Evolutionary conservation across 2,329 filamentous ascomycete genomes (phyloP).

Genomic region (Alternaria arborescens): DNA sequence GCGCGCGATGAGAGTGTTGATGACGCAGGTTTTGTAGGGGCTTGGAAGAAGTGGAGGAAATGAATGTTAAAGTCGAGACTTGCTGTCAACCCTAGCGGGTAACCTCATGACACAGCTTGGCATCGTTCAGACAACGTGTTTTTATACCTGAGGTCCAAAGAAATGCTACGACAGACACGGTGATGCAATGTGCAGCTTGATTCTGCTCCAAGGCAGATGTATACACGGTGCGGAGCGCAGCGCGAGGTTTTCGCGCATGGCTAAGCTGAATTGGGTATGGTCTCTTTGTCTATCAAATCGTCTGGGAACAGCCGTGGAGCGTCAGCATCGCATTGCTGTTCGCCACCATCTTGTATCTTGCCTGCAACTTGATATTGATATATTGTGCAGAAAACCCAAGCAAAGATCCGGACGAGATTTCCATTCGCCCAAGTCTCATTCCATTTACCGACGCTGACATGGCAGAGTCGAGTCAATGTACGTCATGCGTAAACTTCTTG

Average conservation of each 20-base stretch:
- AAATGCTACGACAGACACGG: too few relatives aligned
- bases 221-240: neutral
- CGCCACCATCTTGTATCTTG: too few relatives aligned
- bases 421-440: neutral
- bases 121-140: too few relatives aligned
- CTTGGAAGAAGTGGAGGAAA: neutral
- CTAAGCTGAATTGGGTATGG: neutral
- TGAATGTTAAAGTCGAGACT: neutral
- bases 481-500: neutral
- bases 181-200: too few relatives aligned
- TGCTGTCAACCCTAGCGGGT: too few relatives aligned
- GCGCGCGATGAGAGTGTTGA: neutral
- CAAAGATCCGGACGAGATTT: neutral
- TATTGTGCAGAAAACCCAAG: neutral
- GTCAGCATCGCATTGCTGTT: too few relatives aligned
- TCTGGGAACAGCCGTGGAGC: neutral
- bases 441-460: neutral
- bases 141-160: too few relatives aligned
- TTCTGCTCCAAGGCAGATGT: too few relatives aligned
- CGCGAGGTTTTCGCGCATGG: neutral
- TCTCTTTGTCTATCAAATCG: neutral
- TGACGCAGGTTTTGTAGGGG: neutral
- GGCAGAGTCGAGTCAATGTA: constrained; percentile 1
- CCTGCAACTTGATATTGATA: too few relatives aligned
- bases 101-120: too few relatives aligned